Base-by-base conservation (phyloP, 345 rosid species). In the Hibiscus syriacus region DNA sequence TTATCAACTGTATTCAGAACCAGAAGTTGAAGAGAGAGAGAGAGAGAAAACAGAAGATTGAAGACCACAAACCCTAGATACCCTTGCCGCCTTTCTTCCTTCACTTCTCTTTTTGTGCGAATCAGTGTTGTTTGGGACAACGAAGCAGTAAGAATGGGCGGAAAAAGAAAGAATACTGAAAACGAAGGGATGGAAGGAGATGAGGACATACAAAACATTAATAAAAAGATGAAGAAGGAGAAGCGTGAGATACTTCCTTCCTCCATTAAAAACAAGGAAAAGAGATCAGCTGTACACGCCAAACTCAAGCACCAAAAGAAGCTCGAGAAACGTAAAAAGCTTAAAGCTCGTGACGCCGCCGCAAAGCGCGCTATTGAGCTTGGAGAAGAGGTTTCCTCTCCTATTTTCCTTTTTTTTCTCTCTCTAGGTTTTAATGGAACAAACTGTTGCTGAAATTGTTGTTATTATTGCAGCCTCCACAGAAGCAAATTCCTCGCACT, bases 181-280 rank as follows among this genome's bases (percentile, higher is more conserved):
- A 71, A 70, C 38, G 75, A 77, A 0, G 83, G 66, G 8, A 64
- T 61, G 65, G 88, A 71, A 29, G 68, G 55, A 13, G 86, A 69
- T 0, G 66, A 14, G 23, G 45, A n/a, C 10, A 64, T 66, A 5
- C 55, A 68, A 50, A 70, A 45, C 48, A 36, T 29, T 16, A 61
- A n/a, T 59, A 61, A 53, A 20, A 73, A 70, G 39, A 59, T 45
- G 30, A 70, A 67, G 81, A 80, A 80, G 64, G 76, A 80, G 79
- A 81, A 78, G 78, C 48, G 27, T 11, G 87, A 82, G 76, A 72
- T 90, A 39, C 89, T 89, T 16, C 98, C 97, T 0, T 90, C 97
- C 13, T 87, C 82, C 92, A 87, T 94, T 30, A 94, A 85, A 80
- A 90, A 87, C 87, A 94, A 94, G 76, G 96, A 89, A 64, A 91